These are phyloP conservation scores for Zygnema circumcarinatum DNA, from an alignment of 139 green algal species.

Conservation along the genomic window DNA sequence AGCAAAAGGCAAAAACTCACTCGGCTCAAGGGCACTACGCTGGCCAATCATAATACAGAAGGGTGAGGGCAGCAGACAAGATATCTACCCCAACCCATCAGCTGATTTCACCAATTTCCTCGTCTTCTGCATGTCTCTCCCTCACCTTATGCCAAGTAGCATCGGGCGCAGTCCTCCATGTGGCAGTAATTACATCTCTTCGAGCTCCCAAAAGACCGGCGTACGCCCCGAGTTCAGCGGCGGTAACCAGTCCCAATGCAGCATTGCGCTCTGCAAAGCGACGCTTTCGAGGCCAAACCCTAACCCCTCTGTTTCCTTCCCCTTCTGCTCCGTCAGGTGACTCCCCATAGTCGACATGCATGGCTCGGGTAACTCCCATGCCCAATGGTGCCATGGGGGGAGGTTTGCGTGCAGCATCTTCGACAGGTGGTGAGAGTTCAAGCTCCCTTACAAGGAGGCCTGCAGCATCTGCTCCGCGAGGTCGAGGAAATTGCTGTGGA, in stretches of 20 bases:
- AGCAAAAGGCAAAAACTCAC: background rate
- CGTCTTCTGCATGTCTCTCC: background rate
- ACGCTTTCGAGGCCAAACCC: slow-evolving; percentile 41
- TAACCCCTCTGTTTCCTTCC: background rate
- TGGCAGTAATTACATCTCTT: slow-evolving; percentile 35
- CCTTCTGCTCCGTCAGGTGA: background rate
- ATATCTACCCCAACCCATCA: background rate
- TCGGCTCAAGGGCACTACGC: background rate
- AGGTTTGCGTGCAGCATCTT: slow-evolving; percentile 15
- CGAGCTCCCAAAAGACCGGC: slow-evolving; percentile 28
- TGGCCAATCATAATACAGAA: no score
- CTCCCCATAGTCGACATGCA: background rate
- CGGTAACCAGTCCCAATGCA: slow-evolving; percentile 29
- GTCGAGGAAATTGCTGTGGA: slow-evolving; percentile 43
- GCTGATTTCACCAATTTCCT: background rate
- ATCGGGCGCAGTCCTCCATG: slow-evolving; percentile 11
- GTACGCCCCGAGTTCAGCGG: background rate
- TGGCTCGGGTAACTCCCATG: background rate
- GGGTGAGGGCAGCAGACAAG: background rate
- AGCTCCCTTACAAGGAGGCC: slow-evolving; percentile 54
- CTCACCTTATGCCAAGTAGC: slow-evolving; percentile 53
- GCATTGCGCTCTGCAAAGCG: slow-evolving; percentile 47
- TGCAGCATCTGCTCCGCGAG: slow-evolving; percentile 38
- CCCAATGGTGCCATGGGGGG: background rate
- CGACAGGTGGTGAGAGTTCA: slow-evolving; percentile 37